Conservation (phyloP, 371 early-diverging fungal species). For the Mortierella sp. region DNA sequence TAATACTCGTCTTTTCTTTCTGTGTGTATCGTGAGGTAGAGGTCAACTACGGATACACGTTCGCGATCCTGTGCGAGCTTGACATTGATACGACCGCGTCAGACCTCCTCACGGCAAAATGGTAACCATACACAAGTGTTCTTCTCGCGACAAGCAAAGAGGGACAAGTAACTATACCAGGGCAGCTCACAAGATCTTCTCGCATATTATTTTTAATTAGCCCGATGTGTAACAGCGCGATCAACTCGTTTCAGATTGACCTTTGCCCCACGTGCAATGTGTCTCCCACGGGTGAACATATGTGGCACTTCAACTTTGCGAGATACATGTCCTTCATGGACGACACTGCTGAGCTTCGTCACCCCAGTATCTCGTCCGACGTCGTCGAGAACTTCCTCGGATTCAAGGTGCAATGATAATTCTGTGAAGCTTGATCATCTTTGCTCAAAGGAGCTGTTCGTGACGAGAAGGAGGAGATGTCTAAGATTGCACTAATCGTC, state of each 20-base stretch:
- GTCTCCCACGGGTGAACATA: conserved; percentile 19
- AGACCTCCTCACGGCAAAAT: conserved; percentile 42
- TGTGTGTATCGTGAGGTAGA: conserved; percentile 14
- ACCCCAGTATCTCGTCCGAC: conserved; percentile 32
- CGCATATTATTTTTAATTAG: not conserved
- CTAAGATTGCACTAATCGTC: not conserved
- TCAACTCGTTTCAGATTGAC: conserved; percentile 44
- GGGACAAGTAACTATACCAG: too few species aligned
- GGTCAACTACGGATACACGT: conserved; percentile 28
- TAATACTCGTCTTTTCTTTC: not conserved
- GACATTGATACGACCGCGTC: conserved; percentile 35
- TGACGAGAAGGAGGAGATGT: not conserved
- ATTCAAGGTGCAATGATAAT: conserved; percentile 18
- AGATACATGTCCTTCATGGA: conserved; percentile 49
- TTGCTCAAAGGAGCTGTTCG: too few species aligned
- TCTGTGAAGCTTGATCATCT: too few species aligned
- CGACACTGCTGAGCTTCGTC: conserved; percentile 47
- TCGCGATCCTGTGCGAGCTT: conserved; percentile 36
- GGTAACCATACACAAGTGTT: conserved; percentile 8
- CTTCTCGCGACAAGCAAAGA: not conserved
- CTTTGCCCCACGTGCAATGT: conserved; percentile 23
- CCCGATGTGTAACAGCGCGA: conserved; percentile 25
- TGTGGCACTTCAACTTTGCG: conserved; percentile 40
- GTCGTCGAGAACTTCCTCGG: conserved; percentile 22
- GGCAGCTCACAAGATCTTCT: not conserved